Conservation (phyloP, 805 yeast species). For the Saccharomycopsis amapae region DNA sequence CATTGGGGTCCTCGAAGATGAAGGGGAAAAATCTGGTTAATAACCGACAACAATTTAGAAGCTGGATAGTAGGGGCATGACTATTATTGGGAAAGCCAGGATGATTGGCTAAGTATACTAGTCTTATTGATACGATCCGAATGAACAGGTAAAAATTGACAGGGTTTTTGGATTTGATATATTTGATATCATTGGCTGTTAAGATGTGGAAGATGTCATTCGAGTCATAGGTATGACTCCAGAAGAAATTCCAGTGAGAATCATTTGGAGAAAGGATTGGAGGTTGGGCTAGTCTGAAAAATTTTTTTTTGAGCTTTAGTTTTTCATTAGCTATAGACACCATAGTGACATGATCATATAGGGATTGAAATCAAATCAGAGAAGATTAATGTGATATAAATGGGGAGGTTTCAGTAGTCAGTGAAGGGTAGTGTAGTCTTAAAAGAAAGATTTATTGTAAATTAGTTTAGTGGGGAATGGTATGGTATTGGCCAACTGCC, state of each 20-base stretch:
- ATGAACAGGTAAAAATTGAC: slow-evolving; percentile 52
- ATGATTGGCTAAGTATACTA: slow-evolving; percentile 23
- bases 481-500: too few relatives aligned
- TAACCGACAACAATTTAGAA: slow-evolving; percentile 42
- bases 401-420: too few relatives aligned
- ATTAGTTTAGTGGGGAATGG: too few relatives aligned
- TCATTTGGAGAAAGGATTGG: slow-evolving; percentile 30
- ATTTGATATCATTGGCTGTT: slow-evolving; percentile 49
- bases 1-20: slow-evolving; percentile 7
- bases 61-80: slow-evolving; percentile 29
- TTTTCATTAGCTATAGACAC: slow-evolving; percentile 49
- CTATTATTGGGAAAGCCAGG: slow-evolving; percentile 26
- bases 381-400: too few relatives aligned
- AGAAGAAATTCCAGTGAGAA: slow-evolving; percentile 39
- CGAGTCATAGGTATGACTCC: slow-evolving; percentile 44
- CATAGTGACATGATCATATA: not conserved
- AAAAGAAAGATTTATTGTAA: too few relatives aligned
- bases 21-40: slow-evolving; percentile 14
- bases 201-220: slow-evolving; percentile 53
- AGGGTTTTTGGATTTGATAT: slow-evolving; percentile 50
- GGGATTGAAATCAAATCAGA: too few relatives aligned
- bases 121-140: slow-evolving; percentile 32
- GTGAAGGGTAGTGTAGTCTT: too few relatives aligned
- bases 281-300: slow-evolving; percentile 48
- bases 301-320: slow-evolving; percentile 50